A percentile compares a stretch with the other conserved stretches of the same genome.
phyloP scores from a whole-genome alignment of 306 rosid species.

The Oxytropis ochrocephala region DNA sequence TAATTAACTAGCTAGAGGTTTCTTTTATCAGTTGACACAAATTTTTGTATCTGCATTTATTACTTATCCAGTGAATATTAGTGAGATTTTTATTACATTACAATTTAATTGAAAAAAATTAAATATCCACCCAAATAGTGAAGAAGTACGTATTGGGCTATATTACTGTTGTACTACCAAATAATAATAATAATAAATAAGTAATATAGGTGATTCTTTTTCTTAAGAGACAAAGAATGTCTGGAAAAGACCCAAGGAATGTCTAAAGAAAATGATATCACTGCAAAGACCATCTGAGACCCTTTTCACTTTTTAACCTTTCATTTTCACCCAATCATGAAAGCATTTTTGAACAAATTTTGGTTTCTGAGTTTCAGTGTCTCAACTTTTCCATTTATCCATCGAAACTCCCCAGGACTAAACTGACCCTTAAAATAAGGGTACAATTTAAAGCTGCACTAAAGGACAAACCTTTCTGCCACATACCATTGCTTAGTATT shows the following conservation, averaged over 20 bases:
- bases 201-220: conserved; percentile 12
- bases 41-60: no score
- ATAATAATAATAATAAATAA: not conserved
- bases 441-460: conserved; percentile 46
- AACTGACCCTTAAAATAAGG: conserved; percentile 37
- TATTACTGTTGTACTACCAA: not conserved
- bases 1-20: no score
- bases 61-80: no score
- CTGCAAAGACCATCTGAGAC: not conserved
- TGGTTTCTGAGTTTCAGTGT: conserved; percentile 46
- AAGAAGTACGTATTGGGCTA: no score
- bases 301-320: conserved; percentile 32
- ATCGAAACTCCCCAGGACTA: conserved; percentile 57
- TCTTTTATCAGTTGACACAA: no score
- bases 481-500: conserved; percentile 49
- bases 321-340: conserved; percentile 72
- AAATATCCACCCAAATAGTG: no score
- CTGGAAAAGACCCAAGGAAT: conserved; percentile 46
- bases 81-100: no score
- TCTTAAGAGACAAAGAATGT: conserved; percentile 46
- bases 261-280: conserved; percentile 46
- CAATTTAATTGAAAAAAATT: no score
- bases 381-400: conserved; percentile 48
- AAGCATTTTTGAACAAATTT: conserved; percentile 42
- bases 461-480: conserved; percentile 45